Percentiles rank a stretch among this genome's conserved stretches.
Evolutionary conservation across 345 rosid genomes (phyloP).

Genomic region (Aquilaria malaccensis): DNA sequence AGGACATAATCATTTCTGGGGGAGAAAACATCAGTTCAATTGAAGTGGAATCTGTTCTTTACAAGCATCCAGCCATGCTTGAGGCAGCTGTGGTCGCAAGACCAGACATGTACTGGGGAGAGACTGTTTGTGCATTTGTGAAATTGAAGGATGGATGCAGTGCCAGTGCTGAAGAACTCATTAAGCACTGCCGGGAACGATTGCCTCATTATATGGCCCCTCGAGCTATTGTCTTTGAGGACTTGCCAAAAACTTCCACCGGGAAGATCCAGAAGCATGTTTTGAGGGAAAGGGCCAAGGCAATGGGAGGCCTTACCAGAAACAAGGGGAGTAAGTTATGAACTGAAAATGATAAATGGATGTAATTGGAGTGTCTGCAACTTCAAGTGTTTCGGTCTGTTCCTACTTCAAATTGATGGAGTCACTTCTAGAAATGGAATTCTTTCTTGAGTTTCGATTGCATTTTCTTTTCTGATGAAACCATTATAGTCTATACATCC

Average conservation of each 20-base stretch:
- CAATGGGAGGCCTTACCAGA: conserved; percentile 9
- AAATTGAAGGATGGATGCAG: conserved; percentile 22
- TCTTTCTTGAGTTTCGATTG: too few species aligned
- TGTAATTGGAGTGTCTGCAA: too few species aligned
- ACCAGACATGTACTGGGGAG: conserved; percentile 40
- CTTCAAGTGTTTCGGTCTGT: too few species aligned
- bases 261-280: conserved; percentile 16
- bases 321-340: conserved; percentile 9
- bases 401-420: too few species aligned
- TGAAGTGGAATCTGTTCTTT: conserved; percentile 30
- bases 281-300: conserved; percentile 16
- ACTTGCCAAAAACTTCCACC: conserved; percentile 15
- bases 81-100: conserved; percentile 37
- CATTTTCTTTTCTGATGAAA: too few species aligned
- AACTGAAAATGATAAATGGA: too few species aligned
- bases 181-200: conserved; percentile 5
- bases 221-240: conserved; percentile 11
- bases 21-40: conserved; percentile 39
- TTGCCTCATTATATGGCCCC: conserved; percentile 19
- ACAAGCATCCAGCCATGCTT: conserved; percentile 28
- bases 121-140: conserved; percentile 35
- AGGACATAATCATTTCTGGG: conserved; percentile 38
- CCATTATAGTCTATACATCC: too few species aligned
- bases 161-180: conserved; percentile 6
- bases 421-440: too few species aligned